Evolutionary conservation across 306 rosid species (phyloP).

Genomic region (Pyrus bretschneideri): DNA sequence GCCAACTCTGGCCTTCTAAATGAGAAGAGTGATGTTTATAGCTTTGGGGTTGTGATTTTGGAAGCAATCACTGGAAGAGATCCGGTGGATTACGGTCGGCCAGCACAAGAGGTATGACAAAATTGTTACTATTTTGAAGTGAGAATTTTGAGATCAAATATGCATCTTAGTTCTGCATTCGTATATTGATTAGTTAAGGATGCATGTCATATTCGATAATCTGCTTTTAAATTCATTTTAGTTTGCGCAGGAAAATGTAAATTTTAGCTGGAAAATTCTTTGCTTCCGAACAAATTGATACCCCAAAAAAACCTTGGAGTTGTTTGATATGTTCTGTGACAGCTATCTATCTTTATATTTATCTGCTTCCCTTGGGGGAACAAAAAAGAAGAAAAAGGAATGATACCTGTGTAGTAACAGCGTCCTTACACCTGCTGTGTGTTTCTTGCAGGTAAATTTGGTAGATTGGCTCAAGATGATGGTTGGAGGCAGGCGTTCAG

Average conservation of each 20-base stretch:
- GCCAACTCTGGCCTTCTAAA: slow-evolving; percentile 89
- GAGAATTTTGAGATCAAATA: not conserved
- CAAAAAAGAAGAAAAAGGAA: not conserved
- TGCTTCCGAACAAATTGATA: not conserved
- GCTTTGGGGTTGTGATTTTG: slow-evolving; percentile 71
- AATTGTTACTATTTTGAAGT: slow-evolving; percentile 3
- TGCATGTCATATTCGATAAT: not conserved
- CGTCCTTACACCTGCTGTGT: slow-evolving; percentile 5
- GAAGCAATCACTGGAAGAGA: slow-evolving; percentile 92
- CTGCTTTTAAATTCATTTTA: not conserved
- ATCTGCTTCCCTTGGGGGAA: not conserved
- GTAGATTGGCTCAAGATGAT: slow-evolving; percentile 96
- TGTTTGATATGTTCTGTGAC: not conserved
- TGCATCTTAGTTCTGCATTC: not conserved
- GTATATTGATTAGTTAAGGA: not conserved
- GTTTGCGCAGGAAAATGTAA: not conserved
- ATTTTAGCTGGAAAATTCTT: not conserved
- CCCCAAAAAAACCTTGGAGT: not conserved
- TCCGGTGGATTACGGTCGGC: slow-evolving; percentile 82
- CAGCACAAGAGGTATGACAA: slow-evolving; percentile 58
- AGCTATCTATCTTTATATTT: not conserved
- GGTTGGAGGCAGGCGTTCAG: slow-evolving; percentile 84
- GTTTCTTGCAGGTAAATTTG: slow-evolving; percentile 69
- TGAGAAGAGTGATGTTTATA: slow-evolving; percentile 88
- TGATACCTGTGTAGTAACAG: not conserved